Base-by-base conservation (phyloP, 2,329 filamentous ascomycete species). In the Neurospora sp. region DNA sequence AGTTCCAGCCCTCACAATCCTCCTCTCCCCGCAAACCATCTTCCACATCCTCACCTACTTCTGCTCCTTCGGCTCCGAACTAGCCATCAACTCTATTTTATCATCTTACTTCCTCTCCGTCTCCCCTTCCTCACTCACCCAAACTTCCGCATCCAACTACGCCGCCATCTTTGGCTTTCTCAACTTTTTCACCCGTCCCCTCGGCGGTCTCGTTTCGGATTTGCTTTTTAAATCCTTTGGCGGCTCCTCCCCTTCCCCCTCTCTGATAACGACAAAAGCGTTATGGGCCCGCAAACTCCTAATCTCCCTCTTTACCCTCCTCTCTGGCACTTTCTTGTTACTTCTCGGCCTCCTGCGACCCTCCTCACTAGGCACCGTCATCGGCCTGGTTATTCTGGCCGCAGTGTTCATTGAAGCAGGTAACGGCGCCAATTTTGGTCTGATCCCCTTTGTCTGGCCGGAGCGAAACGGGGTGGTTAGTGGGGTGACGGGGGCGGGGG, bases 391-490 rank as follows among this genome's bases (percentile, higher is more conserved):
- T 9, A 89, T 90, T 1, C 86, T 92, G 10, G 86, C 93, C 81
- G 92, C 91, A 0, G 85, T 97, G 78, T 97, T 97, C 82, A 81
- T 93, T 62, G 93, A 96, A 78, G 92, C 91, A 1, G 90, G 89
- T 58, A 97, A 97, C 77, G 94, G 94, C 0, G 89, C 92, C 52
- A 96, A 92, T 81, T 97, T 96, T 79, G 88, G 92, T 0, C 85
- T 97, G 6, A 90, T 97, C 33, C 93, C 93, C 3, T 94, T 97
- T 77, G 90, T 97, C 1, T 91, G 94, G 79, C 92, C 93, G 0
- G 86, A 85, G 72, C 92, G 93, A 71, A 97, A 97, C 79, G 93
- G 93, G 15, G 78, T 86, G 70, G 85, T 97, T 7, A 92, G 90
- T 0, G 93, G 93, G 13, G 82, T 92, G 42, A 90, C 93, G 0